Base-by-base conservation (phyloP, 2,329 filamentous ascomycete genomes). In the Aspergillus pseudoviridinutans region DNA sequence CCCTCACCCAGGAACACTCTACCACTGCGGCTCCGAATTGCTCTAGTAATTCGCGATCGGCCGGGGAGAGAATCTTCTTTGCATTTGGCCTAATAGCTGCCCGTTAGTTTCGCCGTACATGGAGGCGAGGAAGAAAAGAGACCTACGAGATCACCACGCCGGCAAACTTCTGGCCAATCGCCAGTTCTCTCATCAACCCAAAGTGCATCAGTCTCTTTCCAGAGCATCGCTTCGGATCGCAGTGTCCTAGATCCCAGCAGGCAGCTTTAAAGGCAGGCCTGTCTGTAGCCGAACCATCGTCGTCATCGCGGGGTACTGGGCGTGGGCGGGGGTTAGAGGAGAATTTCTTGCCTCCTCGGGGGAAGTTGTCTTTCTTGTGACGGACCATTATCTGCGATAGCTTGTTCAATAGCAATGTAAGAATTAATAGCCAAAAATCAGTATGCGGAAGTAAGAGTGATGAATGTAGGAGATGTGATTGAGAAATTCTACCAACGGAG, bases 221-320 rank as follows among this genome's bases (percentile, higher is more conserved):
- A 0, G 92, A 97, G 77, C 94, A 99, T 66, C 93, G 83, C 76
- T 97, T 97, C 8, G 93, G 91, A 71, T 99, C 94, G 80, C 94
- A 99, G 79, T 99, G 94, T 61, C 92, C 93, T 35, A 99, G 82
- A 71, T 99, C 94, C 94, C 94, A 99, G 74, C 93, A 97, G 58
- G 93, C 94, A 51, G 94, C 93, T 77, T 95, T 96, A 83, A 92
- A 97, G 24, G 78, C 72, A 41, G 76, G 77, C 52, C 72, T 73
- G 57, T 72, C 65, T 54, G 69, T 68, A 41, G 58, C 66, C 61
- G 65, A 67, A 54, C 79, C 73, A 59, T 78, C 76, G 55, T 78
- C 76, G 55, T 75, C 71, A 60, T 70, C 71, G 69, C 77, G 79
- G 64, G 81, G 71, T 58, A 66, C 64, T 55, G 71, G 82, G 58